Base-by-base conservation (phyloP, 1,284 basidiomycete genomes). In the Apiotrichum gracile region DNA sequence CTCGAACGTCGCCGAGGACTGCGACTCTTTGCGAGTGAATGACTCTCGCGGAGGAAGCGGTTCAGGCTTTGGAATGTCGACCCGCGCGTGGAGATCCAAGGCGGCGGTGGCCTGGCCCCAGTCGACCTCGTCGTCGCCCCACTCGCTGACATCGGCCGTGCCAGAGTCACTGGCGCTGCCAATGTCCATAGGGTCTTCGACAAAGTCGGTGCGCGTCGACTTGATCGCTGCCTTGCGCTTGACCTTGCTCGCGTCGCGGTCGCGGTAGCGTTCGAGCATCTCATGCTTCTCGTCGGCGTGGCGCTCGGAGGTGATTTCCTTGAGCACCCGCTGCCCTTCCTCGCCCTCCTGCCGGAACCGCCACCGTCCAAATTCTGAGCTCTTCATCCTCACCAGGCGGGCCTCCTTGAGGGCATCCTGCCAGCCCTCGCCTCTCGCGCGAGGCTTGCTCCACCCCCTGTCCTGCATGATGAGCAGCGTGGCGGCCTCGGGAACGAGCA, bases 401-500 rank as follows among this genome's bases (percentile, higher is more conserved):
- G 65, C 66, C 6, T 47, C 37, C 9, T 25, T 29, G 5, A 64
- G 50, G 12, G 61, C 56, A 6, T 37, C 47, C 4, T 46, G 44
- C 48, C 53, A 61, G 34, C 43, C 53, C 19, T 47, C 49, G 13
- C 51, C 51, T 49, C 24, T 47, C 38, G 19, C 50, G 49, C 9
- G 29, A 21, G 19, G 40, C 40, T 13, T 26, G n/a, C 14, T 17
- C 51, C 55, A 54, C 12, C 54, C 61, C 9, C 60, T 40, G 60
- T 74, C 70, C 7, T 57, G 40, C 67, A 67, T 67, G 57, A 73
- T 70, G 37, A 75, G 61, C 16, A 64, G 47, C 26, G 65, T 61
- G 3, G 64, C 61, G 0, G 66, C 63, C 56, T 75, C 73, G 39
- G 72, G 70, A 0, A 73, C 63, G 17, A 75, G 61, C 12, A 75